Base-by-base conservation (phyloP, 352 stramenopile species). In the Pseudoperonospora humuli region DNA sequence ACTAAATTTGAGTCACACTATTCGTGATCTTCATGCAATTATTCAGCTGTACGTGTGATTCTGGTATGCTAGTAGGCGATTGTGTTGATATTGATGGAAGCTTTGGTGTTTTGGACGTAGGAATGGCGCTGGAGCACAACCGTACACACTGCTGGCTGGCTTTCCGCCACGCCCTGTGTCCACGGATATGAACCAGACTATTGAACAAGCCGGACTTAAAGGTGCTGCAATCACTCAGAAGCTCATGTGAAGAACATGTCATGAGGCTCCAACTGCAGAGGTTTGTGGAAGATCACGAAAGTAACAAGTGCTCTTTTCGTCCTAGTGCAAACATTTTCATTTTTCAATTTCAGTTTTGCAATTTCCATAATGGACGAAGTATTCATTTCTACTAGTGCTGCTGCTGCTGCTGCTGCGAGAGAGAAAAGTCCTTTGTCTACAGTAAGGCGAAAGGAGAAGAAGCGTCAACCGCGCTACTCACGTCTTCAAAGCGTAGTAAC, bases 151-250 rank as follows among this genome's bases (percentile, higher is more conserved):
- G 20, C 68, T 96, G 21, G 72, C 82, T 9, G 93, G 93, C 3
- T 98, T 95, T 63, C 93, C 92, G 7, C 93, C 93, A 0, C 79
- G 77, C 18, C 77, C 84, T 1, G 70, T 98, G 43, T 75, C 84
- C 11, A 71, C 58, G 17, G 75, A 97, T 56, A 64, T 94, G 46
- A 64, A 70, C 13, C 65, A 76, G 49, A 97, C 86, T 5, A 77
- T 98, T 39, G 82, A 97, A 21, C 72, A 72, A 14, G 90, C 90
- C 1, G 90, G 90, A 17, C 74, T 98, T 24, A 95, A 95, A 58
- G 87, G 86, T 19, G 84, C 89, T 7, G 76, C 89, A 37, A 67
- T 98, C 40, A 96, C 85, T 11, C 74, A 97, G 59, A 96, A 97
- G 62, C 75, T 95, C 53, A 82, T 81, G 33, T 92, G 84, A 52